Conservation (phyloP, 1,284 basidiomycete genomes). For the Stygiomarasmius scandens region DNA sequence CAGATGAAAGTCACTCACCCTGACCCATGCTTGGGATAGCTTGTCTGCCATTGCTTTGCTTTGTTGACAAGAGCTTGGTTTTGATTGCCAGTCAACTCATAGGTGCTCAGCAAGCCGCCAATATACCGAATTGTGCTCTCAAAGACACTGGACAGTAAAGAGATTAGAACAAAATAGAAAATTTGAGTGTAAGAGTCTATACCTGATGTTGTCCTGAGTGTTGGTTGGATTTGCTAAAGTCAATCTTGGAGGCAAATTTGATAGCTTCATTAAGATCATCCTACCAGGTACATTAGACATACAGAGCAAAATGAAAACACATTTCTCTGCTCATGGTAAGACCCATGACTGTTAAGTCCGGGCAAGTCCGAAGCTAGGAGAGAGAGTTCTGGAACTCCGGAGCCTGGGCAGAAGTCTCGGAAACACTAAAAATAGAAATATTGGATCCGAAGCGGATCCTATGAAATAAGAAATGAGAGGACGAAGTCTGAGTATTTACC, state of each 20-base stretch:
- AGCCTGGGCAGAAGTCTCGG: too few species aligned
- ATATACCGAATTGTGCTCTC: slow-evolving; percentile 88
- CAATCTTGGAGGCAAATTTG: slow-evolving; percentile 1
- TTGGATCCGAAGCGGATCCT: too few species aligned
- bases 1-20: not conserved
- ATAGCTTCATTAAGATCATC: slow-evolving; percentile 7
- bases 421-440: too few species aligned
- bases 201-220: slow-evolving; percentile 9
- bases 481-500: too few species aligned
- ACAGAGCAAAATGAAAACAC: not conserved
- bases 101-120: slow-evolving; percentile 74
- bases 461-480: too few species aligned
- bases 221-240: slow-evolving; percentile 9
- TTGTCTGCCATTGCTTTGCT: slow-evolving; percentile 75
- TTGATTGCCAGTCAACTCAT: slow-evolving; percentile 74
- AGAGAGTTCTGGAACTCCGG: too few species aligned
- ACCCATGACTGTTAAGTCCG: too few species aligned
- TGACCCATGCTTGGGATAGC: slow-evolving; percentile 39
- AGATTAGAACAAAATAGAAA: not conserved
- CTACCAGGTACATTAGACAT: not conserved
- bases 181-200: not conserved
- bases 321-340: not conserved
- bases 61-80: slow-evolving; percentile 57
- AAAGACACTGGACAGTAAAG: slow-evolving; percentile 59
- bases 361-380: too few species aligned